phyloP scores from a whole-genome alignment of 2,329 filamentous ascomycete species.

The Fusarium abutilonis region DNA sequence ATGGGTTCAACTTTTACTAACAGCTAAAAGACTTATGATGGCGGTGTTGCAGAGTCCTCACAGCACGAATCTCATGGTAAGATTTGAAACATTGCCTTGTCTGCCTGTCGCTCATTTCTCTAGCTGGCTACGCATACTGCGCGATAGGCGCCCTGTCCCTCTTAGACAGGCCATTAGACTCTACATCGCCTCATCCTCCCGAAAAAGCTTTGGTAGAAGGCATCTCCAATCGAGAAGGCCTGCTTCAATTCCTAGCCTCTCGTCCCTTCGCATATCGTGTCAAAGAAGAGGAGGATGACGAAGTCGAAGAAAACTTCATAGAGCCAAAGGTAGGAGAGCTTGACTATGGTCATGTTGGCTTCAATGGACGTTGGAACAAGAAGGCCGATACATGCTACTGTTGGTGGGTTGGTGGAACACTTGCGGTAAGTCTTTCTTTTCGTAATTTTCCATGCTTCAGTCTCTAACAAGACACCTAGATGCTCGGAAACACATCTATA shows the following conservation, averaged over 20 bases:
- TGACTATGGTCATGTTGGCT: slow-evolving; percentile 68
- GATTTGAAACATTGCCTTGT: slow-evolving; percentile 37
- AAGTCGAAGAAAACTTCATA: slow-evolving; percentile 54
- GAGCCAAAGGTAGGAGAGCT: slow-evolving; percentile 50
- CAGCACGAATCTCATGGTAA: slow-evolving; percentile 85
- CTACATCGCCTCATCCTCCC: slow-evolving; percentile 15
- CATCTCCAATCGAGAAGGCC: slow-evolving; percentile 46
- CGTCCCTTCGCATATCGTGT: slow-evolving; percentile 71
- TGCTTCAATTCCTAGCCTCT: slow-evolving; percentile 67
- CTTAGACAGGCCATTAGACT: slow-evolving; percentile 68
- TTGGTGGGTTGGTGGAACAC: slow-evolving; percentile 85
- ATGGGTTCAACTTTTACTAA: slow-evolving; percentile 9
- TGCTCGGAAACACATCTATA: slow-evolving; percentile 67
- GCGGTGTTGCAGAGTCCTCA: slow-evolving; percentile 81
- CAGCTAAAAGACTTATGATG: slow-evolving; percentile 75
- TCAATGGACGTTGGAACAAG: slow-evolving; percentile 93
- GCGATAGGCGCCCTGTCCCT: slow-evolving; percentile 81
- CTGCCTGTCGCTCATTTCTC: slow-evolving; percentile 18
- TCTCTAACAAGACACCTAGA: slow-evolving; percentile 52
- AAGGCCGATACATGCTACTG: slow-evolving; percentile 93
- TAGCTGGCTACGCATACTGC: slow-evolving; percentile 91
- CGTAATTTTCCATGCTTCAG: neutral
- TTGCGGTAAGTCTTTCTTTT: slow-evolving; percentile 51
- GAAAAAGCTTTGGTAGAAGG: slow-evolving; percentile 50
- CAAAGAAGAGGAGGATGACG: slow-evolving; percentile 57